Evolutionary conservation across 176 grass and related monocot species (phyloP).

Genomic region (Chrysopogon serrulatus): DNA sequence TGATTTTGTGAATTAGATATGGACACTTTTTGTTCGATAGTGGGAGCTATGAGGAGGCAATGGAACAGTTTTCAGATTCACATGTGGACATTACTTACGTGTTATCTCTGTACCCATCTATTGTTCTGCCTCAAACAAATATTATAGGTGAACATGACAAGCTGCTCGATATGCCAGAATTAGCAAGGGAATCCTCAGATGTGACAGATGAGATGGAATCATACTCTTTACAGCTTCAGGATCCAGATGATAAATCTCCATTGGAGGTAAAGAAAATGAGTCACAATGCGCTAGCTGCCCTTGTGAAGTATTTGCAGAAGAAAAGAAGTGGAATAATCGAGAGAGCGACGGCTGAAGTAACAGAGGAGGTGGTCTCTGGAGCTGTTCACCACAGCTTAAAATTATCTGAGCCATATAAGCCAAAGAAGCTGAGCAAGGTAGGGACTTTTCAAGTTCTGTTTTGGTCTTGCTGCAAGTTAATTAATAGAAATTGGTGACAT

Average conservation of each 20-base stretch:
- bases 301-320: constrained; percentile 98
- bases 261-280: constrained; percentile 86
- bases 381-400: constrained; percentile 81
- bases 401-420: constrained; percentile 71
- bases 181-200: constrained; percentile 80
- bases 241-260: constrained; percentile 73
- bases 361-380: constrained; percentile 90
- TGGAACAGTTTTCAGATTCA: constrained; percentile 87
- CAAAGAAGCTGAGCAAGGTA: constrained; percentile 60
- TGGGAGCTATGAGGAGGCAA: constrained; percentile 88
- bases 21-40: constrained; percentile 92
- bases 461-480: constrained; percentile 10
- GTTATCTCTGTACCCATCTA: constrained; percentile 73
- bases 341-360: constrained; percentile 93
- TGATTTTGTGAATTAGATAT: constrained; percentile 62
- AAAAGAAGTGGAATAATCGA: constrained; percentile 92
- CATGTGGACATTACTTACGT: constrained; percentile 97
- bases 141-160: constrained; percentile 60
- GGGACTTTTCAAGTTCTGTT: constrained; percentile 5
- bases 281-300: constrained; percentile 76
- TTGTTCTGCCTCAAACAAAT: constrained; percentile 73
- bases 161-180: constrained; percentile 57
- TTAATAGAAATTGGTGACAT: not conserved
- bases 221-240: constrained; percentile 46
- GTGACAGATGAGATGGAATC: constrained; percentile 91